A percentile compares a stretch with the other conserved stretches of the same genome.
Conservation (phyloP, 192 early-diverging fungal species). For the Backusella macrospora region DNA sequence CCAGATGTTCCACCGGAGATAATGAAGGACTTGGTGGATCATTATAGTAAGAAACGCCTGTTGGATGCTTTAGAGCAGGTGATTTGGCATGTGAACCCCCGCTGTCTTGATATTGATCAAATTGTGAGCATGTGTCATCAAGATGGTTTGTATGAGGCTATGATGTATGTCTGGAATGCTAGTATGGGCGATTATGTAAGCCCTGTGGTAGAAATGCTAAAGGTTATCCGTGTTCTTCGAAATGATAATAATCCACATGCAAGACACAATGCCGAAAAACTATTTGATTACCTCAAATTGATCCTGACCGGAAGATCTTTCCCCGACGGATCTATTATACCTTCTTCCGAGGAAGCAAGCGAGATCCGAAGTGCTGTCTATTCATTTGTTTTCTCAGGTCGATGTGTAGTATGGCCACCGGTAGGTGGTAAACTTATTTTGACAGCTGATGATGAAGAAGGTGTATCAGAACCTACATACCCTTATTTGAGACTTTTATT, state of each 20-base stretch:
- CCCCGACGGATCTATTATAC: constrained; percentile 47
- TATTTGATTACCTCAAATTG: constrained; percentile 56
- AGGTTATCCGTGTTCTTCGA: constrained; percentile 52
- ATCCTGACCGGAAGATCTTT: constrained; percentile 54
- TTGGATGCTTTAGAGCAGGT: constrained; percentile 52
- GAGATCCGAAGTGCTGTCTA: constrained; percentile 57
- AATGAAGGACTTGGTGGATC: constrained; percentile 60
- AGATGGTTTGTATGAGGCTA: constrained; percentile 56
- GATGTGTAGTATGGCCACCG: constrained; percentile 64
- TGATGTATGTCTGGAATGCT: constrained; percentile 65
- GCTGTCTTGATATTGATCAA: constrained; percentile 60
- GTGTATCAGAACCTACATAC: constrained; percentile 58
- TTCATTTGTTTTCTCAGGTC: constrained; percentile 62
- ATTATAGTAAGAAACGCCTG: constrained; percentile 48
- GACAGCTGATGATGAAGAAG: constrained; percentile 54
- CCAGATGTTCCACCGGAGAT: constrained; percentile 58
- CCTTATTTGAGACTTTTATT: constrained; percentile 59
- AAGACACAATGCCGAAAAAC: constrained; percentile 46
- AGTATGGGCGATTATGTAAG: constrained; percentile 64
- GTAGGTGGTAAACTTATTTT: constrained; percentile 55
- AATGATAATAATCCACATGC: not conserved
- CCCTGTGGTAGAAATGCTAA: constrained; percentile 58
- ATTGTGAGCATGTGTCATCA: constrained; percentile 57
- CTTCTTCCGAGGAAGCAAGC: constrained; percentile 43
- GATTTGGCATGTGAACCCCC: constrained; percentile 60